Conservation (phyloP, 2,329 filamentous ascomycete species). For the Ophiognomonia clavigignenti-juglandacearum region DNA sequence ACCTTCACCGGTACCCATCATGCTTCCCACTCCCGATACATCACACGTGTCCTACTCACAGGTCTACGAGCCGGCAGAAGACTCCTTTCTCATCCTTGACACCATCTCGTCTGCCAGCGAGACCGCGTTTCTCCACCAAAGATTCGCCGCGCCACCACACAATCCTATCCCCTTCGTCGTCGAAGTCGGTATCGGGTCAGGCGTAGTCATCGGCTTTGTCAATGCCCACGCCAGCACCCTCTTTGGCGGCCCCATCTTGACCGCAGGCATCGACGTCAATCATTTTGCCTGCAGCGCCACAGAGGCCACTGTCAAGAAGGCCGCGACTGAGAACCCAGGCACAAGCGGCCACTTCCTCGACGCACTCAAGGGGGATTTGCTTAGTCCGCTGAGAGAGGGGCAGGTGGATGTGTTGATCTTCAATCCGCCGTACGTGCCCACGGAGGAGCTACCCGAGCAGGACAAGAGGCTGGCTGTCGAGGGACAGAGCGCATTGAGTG, state of each 20-base stretch:
- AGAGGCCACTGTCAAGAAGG: slow-evolving; percentile 57
- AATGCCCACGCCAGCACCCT: slow-evolving; percentile 68
- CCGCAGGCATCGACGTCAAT: slow-evolving; percentile 81
- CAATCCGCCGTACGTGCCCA: slow-evolving; percentile 96
- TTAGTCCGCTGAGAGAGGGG: slow-evolving; percentile 50
- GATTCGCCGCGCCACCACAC: slow-evolving; percentile 42
- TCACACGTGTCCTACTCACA: slow-evolving; percentile 84
- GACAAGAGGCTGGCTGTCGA: slow-evolving; percentile 26
- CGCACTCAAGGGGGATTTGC: slow-evolving; percentile 66
- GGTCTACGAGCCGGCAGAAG: slow-evolving; percentile 93
- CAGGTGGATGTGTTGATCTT: slow-evolving; percentile 83
- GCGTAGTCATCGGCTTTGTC: slow-evolving; percentile 86
- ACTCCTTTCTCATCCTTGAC: slow-evolving; percentile 91
- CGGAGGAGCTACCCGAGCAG: slow-evolving; percentile 62
- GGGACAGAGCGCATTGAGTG: slow-evolving; percentile 19
- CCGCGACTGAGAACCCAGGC: slow-evolving; percentile 28
- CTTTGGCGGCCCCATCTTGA: slow-evolving; percentile 68
- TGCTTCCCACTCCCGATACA: slow-evolving; percentile 93
- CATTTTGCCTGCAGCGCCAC: slow-evolving; percentile 76
- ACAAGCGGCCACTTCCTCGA: slow-evolving; percentile 54
- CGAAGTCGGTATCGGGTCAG: slow-evolving; percentile 87
- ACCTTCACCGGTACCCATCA: slow-evolving; percentile 29
- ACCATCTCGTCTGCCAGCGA: slow-evolving; percentile 73
- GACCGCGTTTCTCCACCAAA: slow-evolving; percentile 59
- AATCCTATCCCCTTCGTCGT: slow-evolving; percentile 59